Evolutionary conservation across 2,329 filamentous ascomycete species (phyloP), one percentile per base, ranked within the genome.

Genomic region (Biscogniauxia sp.): DNA sequence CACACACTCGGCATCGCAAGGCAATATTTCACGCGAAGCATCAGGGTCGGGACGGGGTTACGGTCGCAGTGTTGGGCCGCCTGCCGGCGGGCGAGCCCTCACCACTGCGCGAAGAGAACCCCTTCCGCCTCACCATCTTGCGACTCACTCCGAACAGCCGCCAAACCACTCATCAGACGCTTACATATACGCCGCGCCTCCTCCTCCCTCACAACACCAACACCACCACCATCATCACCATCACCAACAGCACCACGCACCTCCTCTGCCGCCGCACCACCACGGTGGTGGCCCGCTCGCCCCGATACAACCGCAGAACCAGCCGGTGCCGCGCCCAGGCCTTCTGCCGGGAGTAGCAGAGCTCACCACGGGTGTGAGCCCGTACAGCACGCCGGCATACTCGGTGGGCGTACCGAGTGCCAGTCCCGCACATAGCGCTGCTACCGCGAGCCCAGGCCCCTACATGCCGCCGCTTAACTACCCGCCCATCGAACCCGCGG

Each of bases 341-440:
- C 76, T 83, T 63, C 75, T 89, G n/a, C 86, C 86, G 1, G 81
- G 85, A 55, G 79, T 89, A 17, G 82, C 83, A 41, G 86, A 89
- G 70, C 79, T 89, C 67, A 88, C 86, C 1, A 88, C 85, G 0
- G 86, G 86, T 13, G 78, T 87, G 32, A 86, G 82, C 64, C 83
- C 84, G 0, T 88, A 88, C 70, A 83, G 77, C 64, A 83, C 82
- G n/a, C 82, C 83, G 49, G 81, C 83, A 0, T 85, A 84, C 68
- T 79, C 81, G 7, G 72, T 78, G 56, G 76, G 75, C 28, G 71
- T 74, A 7, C 74, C 78, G 2, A 77, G 70, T 49, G 72, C 72
- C 53, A 76, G 77, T 62, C 72, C 74, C 25, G 69, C 75, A 26
- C 69, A 77, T 60, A 76, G 77, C 71, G 62, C 74, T 70, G 60